These are phyloP conservation scores for Aspergillus ustus DNA, from an alignment of 2,329 filamentous ascomycete species.

Conservation along the genomic window DNA sequence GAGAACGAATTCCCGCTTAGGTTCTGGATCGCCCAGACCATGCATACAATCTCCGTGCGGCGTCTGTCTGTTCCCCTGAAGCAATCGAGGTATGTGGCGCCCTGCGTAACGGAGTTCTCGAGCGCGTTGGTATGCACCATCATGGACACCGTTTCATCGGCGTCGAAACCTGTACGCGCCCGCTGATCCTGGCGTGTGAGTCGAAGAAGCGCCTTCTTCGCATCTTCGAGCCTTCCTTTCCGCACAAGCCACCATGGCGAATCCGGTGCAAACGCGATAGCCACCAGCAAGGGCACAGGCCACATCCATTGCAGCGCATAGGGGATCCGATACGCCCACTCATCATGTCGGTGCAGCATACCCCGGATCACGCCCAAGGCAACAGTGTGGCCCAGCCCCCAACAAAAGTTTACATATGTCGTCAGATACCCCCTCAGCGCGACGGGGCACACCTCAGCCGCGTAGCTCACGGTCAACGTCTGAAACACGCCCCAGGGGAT, in stretches of 20 bases:
- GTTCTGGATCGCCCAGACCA: slow-evolving; percentile 69
- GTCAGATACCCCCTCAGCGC: slow-evolving; percentile 45
- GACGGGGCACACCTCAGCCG: slow-evolving; percentile 47
- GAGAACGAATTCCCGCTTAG: slow-evolving; percentile 67
- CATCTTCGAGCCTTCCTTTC: slow-evolving; percentile 27
- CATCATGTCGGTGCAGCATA: not conserved
- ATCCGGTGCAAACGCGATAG: slow-evolving; percentile 31
- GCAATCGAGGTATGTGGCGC: slow-evolving; percentile 78
- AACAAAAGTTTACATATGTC: slow-evolving; percentile 46
- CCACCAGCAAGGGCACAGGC: slow-evolving; percentile 6
- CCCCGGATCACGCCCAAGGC: not conserved
- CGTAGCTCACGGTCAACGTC: slow-evolving; percentile 46
- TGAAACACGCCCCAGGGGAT: slow-evolving; percentile 23
- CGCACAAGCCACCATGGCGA: slow-evolving; percentile 35
- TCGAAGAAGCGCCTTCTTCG: not conserved
- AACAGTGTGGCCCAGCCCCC: slow-evolving; percentile 23
- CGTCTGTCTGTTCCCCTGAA: slow-evolving; percentile 79
- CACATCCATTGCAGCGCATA: slow-evolving; percentile 27
- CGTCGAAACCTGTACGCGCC: slow-evolving; percentile 67
- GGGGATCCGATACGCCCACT: slow-evolving; percentile 44
- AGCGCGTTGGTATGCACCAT: slow-evolving; percentile 87
- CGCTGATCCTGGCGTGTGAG: not conserved
- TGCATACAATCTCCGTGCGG: slow-evolving; percentile 73
- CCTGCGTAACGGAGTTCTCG: slow-evolving; percentile 74
- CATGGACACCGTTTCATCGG: slow-evolving; percentile 85